Evolutionary conservation across 2,329 filamentous ascomycete genomes (phyloP).

Genomic region (Alternaria solani): DNA sequence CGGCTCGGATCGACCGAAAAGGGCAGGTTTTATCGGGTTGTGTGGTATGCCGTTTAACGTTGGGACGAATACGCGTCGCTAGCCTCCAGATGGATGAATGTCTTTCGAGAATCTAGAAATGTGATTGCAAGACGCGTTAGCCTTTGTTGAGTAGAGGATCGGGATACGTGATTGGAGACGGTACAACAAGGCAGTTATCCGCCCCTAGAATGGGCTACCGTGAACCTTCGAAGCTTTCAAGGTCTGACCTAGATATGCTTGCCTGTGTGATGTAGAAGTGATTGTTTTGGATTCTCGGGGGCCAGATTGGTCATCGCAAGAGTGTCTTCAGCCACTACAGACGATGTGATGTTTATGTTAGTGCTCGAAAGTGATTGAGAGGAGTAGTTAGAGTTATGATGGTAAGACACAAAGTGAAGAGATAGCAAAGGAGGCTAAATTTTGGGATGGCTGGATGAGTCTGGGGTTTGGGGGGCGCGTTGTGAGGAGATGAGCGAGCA

Average conservation of each 20-base stretch:
- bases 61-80: background rate
- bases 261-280: background rate
- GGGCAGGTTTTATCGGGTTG: background rate
- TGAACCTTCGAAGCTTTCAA: background rate
- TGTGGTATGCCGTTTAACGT: background rate
- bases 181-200: background rate
- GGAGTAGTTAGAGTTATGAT: background rate
- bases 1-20: background rate
- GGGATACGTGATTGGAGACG: background rate
- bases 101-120: background rate
- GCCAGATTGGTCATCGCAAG: background rate
- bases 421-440: background rate
- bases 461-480: background rate
- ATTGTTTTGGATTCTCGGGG: accelerated
- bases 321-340: background rate
- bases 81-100: background rate
- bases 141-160: background rate
- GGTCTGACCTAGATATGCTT: background rate
- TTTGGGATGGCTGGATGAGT: background rate
- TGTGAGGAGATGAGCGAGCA: background rate
- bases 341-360: background rate
- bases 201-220: background rate
- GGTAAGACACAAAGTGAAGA: background rate
- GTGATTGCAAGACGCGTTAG: background rate
- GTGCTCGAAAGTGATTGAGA: background rate